Evolutionary conservation across 1,284 basidiomycete species (phyloP).

Genomic region (Boletus semigastroideus): DNA sequence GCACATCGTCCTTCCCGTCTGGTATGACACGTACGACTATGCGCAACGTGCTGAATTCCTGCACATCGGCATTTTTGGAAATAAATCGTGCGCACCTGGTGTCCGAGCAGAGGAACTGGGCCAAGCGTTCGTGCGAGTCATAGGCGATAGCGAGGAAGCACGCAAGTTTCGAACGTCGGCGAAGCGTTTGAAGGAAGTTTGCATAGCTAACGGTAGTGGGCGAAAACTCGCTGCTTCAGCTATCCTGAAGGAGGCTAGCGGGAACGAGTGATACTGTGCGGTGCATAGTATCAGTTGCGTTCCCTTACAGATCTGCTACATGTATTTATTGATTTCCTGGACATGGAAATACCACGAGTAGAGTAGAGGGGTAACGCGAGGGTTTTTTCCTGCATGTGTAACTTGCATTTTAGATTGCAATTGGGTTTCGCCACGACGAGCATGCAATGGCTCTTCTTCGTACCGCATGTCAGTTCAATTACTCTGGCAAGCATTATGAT

Average conservation of each 20-base stretch:
- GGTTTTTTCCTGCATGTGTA: no score
- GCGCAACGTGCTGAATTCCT: slow-evolving; percentile 12
- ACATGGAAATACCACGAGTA: no score
- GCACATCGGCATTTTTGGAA: slow-evolving; percentile 15
- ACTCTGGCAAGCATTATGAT: no score
- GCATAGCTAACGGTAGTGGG: slow-evolving; percentile 9
- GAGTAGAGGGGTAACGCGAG: no score
- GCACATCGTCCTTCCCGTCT: slow-evolving; percentile 14
- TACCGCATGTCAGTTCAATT: no score
- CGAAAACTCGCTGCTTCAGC: background rate
- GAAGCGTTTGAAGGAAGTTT: slow-evolving; percentile 7
- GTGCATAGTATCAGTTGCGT: background rate
- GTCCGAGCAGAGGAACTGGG: slow-evolving; percentile 13
- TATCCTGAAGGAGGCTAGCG: slow-evolving; percentile 1
- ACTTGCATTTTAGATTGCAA: no score
- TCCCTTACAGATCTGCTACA: background rate
- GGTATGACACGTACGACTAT: slow-evolving; percentile 19
- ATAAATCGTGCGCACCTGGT: slow-evolving; percentile 2
- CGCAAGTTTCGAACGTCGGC: slow-evolving; percentile 4
- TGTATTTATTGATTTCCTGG: no score
- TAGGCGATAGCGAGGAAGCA: slow-evolving; percentile 10
- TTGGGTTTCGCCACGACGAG: no score
- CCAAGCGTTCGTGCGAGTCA: slow-evolving; percentile 6
- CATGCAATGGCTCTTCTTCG: no score
- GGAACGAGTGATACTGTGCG: background rate